Percentiles rank a stretch among this genome's conserved stretches.
phyloP scores from a whole-genome alignment of 2,329 filamentous ascomycete genomes.

The Claviceps pusilla region DNA sequence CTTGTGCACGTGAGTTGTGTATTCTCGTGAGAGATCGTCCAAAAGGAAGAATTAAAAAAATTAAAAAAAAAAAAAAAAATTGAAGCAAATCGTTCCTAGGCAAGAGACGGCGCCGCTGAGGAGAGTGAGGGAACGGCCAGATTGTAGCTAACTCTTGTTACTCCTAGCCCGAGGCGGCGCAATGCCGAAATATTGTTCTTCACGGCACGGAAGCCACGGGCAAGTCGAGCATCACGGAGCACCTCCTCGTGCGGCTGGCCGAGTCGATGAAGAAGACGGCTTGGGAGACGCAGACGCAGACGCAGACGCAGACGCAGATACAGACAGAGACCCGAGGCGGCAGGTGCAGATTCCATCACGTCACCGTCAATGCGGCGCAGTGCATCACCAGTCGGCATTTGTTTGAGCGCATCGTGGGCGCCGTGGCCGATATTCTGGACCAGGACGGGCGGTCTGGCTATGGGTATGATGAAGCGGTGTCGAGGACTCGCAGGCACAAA shows the following conservation, averaged over 20 bases:
- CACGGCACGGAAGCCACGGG: constrained; percentile 80
- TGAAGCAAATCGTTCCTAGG: too few species aligned
- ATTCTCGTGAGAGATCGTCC: too few species aligned
- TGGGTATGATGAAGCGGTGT: not conserved
- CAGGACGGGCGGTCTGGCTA: not conserved
- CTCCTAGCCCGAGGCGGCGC: constrained; percentile 46
- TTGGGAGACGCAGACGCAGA: not conserved
- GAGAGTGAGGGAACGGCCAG: too few species aligned
- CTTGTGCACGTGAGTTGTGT: constrained; percentile 31
- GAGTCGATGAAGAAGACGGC: constrained; percentile 7
- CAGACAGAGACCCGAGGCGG: not conserved
- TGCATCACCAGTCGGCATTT: constrained; percentile 68
- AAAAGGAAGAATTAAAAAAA: too few species aligned
- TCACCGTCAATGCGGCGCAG: constrained; percentile 54
- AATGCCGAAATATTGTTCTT: constrained; percentile 58
- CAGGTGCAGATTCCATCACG: constrained; percentile 32
- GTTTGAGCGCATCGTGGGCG: constrained; percentile 53
- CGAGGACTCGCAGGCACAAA: not conserved
- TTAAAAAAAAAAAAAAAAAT: too few species aligned
- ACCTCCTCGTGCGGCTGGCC: constrained; percentile 21
- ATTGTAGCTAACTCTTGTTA: not conserved
- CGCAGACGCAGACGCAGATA: not conserved
- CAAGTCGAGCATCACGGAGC: constrained; percentile 57
- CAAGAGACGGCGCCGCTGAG: too few species aligned
- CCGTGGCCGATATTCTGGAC: constrained; percentile 37